Percentiles rank a stretch among this genome's conserved stretches.
Evolutionary conservation across 257 asterid species (phyloP).

Genomic region (Plantago major): DNA sequence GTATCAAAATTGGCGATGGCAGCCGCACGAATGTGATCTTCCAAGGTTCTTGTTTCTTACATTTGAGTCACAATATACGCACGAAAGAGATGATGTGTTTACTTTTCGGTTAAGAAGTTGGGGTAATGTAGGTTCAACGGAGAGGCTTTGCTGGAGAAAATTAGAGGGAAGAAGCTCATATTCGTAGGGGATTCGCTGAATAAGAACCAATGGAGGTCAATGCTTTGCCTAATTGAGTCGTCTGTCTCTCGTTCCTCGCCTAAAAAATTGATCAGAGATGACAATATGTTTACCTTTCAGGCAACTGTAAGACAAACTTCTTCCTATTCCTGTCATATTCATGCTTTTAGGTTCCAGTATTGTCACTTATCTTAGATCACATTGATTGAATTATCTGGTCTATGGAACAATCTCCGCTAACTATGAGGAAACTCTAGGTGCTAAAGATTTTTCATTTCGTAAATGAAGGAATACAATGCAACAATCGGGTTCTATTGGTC

Average conservation of each 20-base stretch:
- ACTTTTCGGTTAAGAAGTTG: background rate
- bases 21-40: slow-evolving; percentile 13
- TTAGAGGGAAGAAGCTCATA: slow-evolving; percentile 53
- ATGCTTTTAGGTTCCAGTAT: background rate
- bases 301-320: slow-evolving; percentile 31
- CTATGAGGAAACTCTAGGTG: background rate
- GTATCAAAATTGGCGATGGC: slow-evolving; percentile 16
- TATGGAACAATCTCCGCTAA: no score
- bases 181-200: slow-evolving; percentile 78
- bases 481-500: slow-evolving; percentile 84
- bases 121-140: slow-evolving; percentile 45
- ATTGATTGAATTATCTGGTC: no score
- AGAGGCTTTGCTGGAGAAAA: slow-evolving; percentile 42
- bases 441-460: no score
- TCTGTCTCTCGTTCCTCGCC: slow-evolving; percentile 34
- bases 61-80: background rate
- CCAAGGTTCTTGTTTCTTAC: slow-evolving; percentile 9
- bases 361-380: background rate
- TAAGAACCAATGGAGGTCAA: slow-evolving; percentile 59
- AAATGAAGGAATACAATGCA: slow-evolving; percentile 64
- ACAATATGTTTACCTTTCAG: slow-evolving; percentile 30
- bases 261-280: slow-evolving; percentile 14
- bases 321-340: background rate
- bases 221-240: slow-evolving; percentile 59
- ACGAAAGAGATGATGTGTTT: background rate